A percentile compares a stretch with the other conserved stretches of the same genome.
phyloP scores from a whole-genome alignment of 495 filamentous ascomycete genomes.

The Daldinia bambusicola region DNA sequence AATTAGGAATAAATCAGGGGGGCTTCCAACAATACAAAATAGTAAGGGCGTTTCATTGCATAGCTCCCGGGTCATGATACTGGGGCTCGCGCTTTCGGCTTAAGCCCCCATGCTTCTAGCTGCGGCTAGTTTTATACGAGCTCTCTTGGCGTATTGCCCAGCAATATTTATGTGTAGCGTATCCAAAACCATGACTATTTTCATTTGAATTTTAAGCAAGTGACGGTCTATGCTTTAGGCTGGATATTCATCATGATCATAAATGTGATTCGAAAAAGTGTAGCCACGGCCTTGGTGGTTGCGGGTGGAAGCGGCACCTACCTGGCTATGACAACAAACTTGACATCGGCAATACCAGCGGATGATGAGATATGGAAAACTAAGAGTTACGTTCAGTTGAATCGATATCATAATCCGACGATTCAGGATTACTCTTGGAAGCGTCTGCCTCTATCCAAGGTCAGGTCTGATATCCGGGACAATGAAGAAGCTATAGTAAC shows the following conservation, averaged over 20 bases:
- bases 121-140: not conserved
- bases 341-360: constrained; percentile 57
- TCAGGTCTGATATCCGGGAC: constrained; percentile 70
- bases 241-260: constrained; percentile 40
- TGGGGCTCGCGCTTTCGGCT: not conserved
- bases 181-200: not conserved
- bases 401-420: constrained; percentile 67
- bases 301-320: constrained; percentile 48
- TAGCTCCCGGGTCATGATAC: not conserved
- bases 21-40: not conserved
- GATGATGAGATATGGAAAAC: constrained; percentile 69
- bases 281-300: constrained; percentile 49
- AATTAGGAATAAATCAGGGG: not conserved
- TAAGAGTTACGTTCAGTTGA: constrained; percentile 62
- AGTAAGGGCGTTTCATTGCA: not conserved
- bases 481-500: constrained; percentile 66
- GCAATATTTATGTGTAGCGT: not conserved
- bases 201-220: not conserved
- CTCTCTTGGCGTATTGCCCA: not conserved
- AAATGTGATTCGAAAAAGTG: constrained; percentile 56
- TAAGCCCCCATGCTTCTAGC: not conserved
- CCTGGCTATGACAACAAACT: constrained; percentile 49
- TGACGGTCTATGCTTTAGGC: not conserved
- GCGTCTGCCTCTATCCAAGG: constrained; percentile 66
- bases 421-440: constrained; percentile 70